Evolutionary conservation across 2,329 filamentous ascomycete species (phyloP), one percentile per base, ranked within the genome.

Genomic region (Talaromyces sp.): DNA sequence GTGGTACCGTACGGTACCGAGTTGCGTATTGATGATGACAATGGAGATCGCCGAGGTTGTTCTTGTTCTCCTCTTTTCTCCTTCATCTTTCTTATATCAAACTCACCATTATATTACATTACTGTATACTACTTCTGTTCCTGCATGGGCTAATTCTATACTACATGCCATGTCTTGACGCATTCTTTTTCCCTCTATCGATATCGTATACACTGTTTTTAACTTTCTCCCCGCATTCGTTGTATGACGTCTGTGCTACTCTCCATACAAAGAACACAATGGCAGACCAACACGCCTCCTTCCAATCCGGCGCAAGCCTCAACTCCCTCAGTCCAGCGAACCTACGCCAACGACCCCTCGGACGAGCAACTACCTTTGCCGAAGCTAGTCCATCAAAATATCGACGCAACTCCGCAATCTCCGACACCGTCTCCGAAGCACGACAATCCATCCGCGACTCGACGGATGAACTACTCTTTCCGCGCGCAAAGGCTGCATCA

Each of bases 371-470:
- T 8, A 79, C 76, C 34, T 74, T 78, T 40, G 73, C 75, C 13
- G 79, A 80, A 34, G 68, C 69, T 1, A 67, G 70, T 17, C 43
- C 68, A 40, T 72, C 67, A 47, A 69, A 72, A 51, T 72, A 75
- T 31, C 86, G 91, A 63, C 86, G 91, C 68, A 91, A 90, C 79
- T 95, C 92, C 40, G 88, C 88, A 58, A 86, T 96, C 68, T 95
- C 92, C 31, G 91, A 93, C 72, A 89, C 90, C 68, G 73, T 92
- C 15, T 87, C 83, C 65, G 90, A 91, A 76, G 88, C 88, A 47
- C 86, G 86, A 69, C 83, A 84, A 67, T 86, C 85, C 2, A 80
- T 89, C 53, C 85, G 85, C 56, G 86, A 86, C 1, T 91, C 90
- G 22, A 90, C 89, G 0, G 88, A 91, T 71, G 88, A 91, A 69